Base-by-base conservation (phyloP, 2,329 filamentous ascomycete species). In the Alternaria triticimaculans region DNA sequence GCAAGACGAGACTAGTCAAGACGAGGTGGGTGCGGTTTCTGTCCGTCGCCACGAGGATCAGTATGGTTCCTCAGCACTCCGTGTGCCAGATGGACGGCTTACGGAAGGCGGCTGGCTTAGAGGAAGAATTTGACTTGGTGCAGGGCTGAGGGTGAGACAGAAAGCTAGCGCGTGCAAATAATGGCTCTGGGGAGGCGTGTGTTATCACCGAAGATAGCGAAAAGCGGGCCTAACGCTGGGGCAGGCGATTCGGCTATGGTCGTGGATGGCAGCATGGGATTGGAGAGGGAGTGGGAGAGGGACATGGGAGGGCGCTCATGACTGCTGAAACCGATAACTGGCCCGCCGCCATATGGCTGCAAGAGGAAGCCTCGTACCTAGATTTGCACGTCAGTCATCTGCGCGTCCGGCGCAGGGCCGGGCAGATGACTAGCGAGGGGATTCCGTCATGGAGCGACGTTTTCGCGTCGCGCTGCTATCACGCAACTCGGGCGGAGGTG, bases 311-410 rank as follows among this genome's bases (percentile, higher is more conserved):
- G 55, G n/a, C 45, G 45, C 55, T 56, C 75, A 74, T 76, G 75
- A 77, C 72, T 69, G 70, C 65, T 72, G 73, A 74, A 72, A 76
- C 71, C 68, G 68, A 75, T 71, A 68, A 66, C 59, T 64, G 58
- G 54, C 60, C 62, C 62, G 50, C 68, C 56, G 66, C 51, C 66
- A 62, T 67, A 55, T 59, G 61, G 53, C 65, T 67, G 30, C 64
- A 67, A 66, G 59, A 69, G 72, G 72, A 67, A 72, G 71, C 44
- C 64, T 55, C 66, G 71, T 76, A 76, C 71, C 68, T 73, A 75
- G 67, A 72, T 72, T 71, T 64, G 68, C 69, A 68, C 65, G 62
- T 69, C 69, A 75, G 73, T 76, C 72, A 75, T 74, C 71, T 72
- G 73, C 69, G 63, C 64, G 69, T 70, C 71, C 68, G 72, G 73